phyloP scores from a whole-genome alignment of 2,329 filamentous ascomycete genomes.

The Trichothecium roseum region DNA sequence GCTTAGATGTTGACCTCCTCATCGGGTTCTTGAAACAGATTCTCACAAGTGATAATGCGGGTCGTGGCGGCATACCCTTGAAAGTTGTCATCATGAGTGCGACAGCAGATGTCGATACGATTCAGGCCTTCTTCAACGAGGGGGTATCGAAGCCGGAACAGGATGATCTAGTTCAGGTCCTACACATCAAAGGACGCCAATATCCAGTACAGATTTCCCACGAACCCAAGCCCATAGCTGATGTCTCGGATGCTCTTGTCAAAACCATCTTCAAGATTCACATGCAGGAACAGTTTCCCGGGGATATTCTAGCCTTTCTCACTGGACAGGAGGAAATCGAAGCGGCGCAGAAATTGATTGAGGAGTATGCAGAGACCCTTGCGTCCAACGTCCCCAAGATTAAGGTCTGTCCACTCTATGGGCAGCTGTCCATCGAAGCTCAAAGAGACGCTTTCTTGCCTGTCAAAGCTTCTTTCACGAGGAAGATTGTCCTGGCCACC shows the following conservation, averaged over 20 bases:
- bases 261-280: slow-evolving; percentile 82
- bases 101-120: slow-evolving; percentile 75
- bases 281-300: slow-evolving; percentile 77
- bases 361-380: slow-evolving; percentile 66
- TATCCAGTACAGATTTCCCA: slow-evolving; percentile 75
- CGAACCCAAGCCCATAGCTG: slow-evolving; percentile 60
- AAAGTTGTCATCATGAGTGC: slow-evolving; percentile 97
- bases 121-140: slow-evolving; percentile 62
- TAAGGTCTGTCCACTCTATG: slow-evolving; percentile 71
- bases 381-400: slow-evolving; percentile 65
- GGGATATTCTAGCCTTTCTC: slow-evolving; percentile 86
- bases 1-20: slow-evolving; percentile 85
- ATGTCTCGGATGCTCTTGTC: slow-evolving; percentile 73
- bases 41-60: slow-evolving; percentile 48
- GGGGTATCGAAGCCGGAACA: slow-evolving; percentile 8
- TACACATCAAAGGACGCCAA: slow-evolving; percentile 74
- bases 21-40: slow-evolving; percentile 81
- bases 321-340: slow-evolving; percentile 93
- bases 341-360: slow-evolving; percentile 65
- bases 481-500: slow-evolving; percentile 85
- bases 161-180: slow-evolving; percentile 26
- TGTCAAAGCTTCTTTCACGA: slow-evolving; percentile 57
- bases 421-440: slow-evolving; percentile 74
- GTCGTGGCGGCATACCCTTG: slow-evolving; percentile 61
- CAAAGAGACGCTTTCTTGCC: slow-evolving; percentile 82